A percentile compares a stretch with the other conserved stretches of the same genome.
Conservation (phyloP, 371 early-diverging fungal genomes). For the Amoeboaphelidium protococcarum region DNA sequence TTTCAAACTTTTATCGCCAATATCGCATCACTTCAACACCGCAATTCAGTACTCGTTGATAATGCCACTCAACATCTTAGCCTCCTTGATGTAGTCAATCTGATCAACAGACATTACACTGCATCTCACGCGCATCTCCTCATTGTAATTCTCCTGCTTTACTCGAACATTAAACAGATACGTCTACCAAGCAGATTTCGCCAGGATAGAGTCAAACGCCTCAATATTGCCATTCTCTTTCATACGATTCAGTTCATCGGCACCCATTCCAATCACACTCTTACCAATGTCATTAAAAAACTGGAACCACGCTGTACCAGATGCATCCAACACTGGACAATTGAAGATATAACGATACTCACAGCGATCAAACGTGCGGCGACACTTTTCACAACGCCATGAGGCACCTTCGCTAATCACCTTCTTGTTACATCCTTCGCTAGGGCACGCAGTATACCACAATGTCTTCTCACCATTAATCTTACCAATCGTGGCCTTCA, state of each 20-base stretch:
- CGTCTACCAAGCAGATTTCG: conserved; percentile 28
- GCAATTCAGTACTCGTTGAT: conserved; percentile 4
- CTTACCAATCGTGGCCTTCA: conserved; percentile 30
- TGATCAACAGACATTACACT: conserved; percentile 18
- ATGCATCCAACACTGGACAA: conserved; percentile 30
- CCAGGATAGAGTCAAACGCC: conserved; percentile 16
- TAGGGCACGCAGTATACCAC: conserved; percentile 68
- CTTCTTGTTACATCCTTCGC: conserved; percentile 62
- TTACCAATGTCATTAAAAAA: conserved; percentile 59
- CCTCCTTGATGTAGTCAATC: conserved; percentile 17
- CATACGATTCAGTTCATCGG: conserved; percentile 31
- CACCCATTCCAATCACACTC: conserved; percentile 33
- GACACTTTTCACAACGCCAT: conserved; percentile 87
- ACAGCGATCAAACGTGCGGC: conserved; percentile 28
- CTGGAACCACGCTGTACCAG: conserved; percentile 37
- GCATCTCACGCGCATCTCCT: conserved; percentile 23
- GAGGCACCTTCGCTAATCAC: conserved; percentile 22
- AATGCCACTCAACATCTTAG: conserved; percentile 3
- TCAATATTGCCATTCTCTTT: conserved; percentile 17
- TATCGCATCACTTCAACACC: no score
- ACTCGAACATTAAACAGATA: conserved; percentile 44
- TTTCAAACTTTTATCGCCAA: no score
- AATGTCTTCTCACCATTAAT: conserved; percentile 28
- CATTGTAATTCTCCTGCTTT: conserved; percentile 54
- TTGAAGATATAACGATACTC: conserved; percentile 24